These are phyloP conservation scores for Hymenoscyphus fraxineus DNA, from an alignment of 2,329 filamentous ascomycete genomes.

Conservation along the genomic window DNA sequence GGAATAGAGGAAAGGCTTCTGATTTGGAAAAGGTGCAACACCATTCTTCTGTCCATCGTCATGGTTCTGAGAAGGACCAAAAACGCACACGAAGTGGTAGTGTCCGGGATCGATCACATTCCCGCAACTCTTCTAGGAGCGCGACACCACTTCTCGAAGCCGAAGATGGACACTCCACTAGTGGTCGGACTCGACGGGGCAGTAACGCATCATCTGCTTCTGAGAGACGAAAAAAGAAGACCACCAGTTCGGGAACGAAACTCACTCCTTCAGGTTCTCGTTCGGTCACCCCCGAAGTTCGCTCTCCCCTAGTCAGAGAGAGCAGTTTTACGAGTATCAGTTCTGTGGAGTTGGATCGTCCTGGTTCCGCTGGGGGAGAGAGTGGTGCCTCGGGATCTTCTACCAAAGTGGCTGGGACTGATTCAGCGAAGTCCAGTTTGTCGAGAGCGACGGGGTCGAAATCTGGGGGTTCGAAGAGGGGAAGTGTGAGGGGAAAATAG, in stretches of 20 bases:
- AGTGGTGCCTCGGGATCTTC: background rate
- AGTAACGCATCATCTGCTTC: slow-evolving; percentile 31
- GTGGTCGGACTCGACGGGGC: slow-evolving; percentile 27
- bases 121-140: slow-evolving; percentile 36
- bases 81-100: slow-evolving; percentile 32
- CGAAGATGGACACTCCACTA: slow-evolving; percentile 26
- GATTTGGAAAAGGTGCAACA: slow-evolving; percentile 34
- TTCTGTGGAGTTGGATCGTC: slow-evolving; percentile 24
- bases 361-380: slow-evolving; percentile 5
- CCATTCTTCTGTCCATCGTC: slow-evolving; percentile 24
- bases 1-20: slow-evolving; percentile 35
- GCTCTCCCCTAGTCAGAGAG: slow-evolving; percentile 30
- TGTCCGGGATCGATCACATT: slow-evolving; percentile 32
- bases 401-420: background rate
- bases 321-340: slow-evolving; percentile 33
- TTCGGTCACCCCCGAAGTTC: slow-evolving; percentile 32
- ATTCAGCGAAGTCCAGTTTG: background rate
- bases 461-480: background rate
- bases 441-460: background rate
- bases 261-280: slow-evolving; percentile 29
- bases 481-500: background rate
- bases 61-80: slow-evolving; percentile 29
- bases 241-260: slow-evolving; percentile 16
- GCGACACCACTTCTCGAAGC: slow-evolving; percentile 33
- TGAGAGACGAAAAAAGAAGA: slow-evolving; percentile 32